phyloP scores from a whole-genome alignment of 73 alveolate genomes.

The Durusdinium trenchii region DNA sequence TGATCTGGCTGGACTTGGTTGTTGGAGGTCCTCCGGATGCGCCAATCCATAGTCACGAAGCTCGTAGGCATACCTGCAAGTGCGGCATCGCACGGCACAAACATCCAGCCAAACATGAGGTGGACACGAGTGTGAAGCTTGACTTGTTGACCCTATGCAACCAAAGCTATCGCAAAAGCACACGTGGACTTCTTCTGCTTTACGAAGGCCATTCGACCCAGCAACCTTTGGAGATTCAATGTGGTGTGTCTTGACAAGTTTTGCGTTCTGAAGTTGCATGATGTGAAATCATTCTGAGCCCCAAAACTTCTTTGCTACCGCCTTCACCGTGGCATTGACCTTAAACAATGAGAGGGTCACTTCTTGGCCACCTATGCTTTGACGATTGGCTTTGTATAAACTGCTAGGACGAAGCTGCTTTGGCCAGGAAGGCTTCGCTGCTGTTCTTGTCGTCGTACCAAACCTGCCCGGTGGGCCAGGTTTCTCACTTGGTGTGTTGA shows the following conservation, averaged over 20 bases:
- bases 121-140: not conserved
- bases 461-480: not conserved
- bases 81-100: not conserved
- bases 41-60: slow-evolving; percentile 61
- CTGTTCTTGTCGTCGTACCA: slow-evolving; percentile 40
- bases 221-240: not conserved
- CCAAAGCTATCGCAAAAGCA: not conserved
- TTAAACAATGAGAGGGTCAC: not conserved
- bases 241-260: too few relatives aligned
- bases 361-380: not conserved
- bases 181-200: slow-evolving; percentile 59
- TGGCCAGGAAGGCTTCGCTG: not conserved
- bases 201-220: slow-evolving; percentile 60
- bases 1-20: too few relatives aligned
- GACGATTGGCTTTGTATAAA: too few relatives aligned
- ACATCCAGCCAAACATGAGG: not conserved
- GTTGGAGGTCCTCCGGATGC: not conserved
- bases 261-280: too few relatives aligned
- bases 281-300: too few relatives aligned
- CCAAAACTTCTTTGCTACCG: slow-evolving; percentile 46
- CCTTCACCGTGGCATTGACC: slow-evolving; percentile 41
- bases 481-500: too few relatives aligned
- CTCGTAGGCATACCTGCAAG: slow-evolving; percentile 69
- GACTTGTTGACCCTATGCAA: not conserved
- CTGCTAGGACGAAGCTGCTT: not conserved